These are phyloP conservation scores for Cladophialophora carrionii DNA, from an alignment of 2,329 filamentous ascomycete species.

Conservation along the genomic window DNA sequence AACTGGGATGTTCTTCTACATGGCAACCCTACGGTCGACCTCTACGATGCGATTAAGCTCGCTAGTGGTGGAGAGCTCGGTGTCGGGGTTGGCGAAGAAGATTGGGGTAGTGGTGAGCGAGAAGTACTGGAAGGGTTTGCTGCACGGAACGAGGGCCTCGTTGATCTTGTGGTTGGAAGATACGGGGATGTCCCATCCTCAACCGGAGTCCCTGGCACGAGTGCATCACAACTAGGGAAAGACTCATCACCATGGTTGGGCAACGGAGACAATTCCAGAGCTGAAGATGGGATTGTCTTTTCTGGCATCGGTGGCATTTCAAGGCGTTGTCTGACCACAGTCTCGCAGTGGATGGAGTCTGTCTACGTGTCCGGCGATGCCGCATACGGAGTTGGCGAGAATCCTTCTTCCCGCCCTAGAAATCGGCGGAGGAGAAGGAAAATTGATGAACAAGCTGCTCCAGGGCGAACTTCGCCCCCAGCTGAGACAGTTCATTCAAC, in stretches of 20 bases:
- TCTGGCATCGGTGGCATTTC: conserved; percentile 76
- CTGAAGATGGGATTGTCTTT: conserved; percentile 84
- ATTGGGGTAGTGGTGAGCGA: conserved; percentile 88
- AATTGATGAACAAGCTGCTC: conserved; percentile 37
- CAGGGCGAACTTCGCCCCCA: conserved; percentile 7
- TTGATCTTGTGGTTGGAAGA: conserved; percentile 84
- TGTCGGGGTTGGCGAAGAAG: conserved; percentile 92
- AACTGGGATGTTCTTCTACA: conserved; percentile 87
- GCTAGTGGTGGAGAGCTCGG: conserved; percentile 89
- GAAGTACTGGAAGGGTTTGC: conserved; percentile 92
- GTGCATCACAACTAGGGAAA: conserved; percentile 39
- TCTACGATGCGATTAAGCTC: conserved; percentile 83
- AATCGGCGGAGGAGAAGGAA: conserved; percentile 44
- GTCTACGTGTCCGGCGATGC: conserved; percentile 81
- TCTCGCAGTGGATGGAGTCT: conserved; percentile 86
- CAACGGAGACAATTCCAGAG: conserved; percentile 65
- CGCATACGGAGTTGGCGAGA: conserved; percentile 82
- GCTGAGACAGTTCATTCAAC: conserved; percentile 16
- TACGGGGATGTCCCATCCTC: conserved; percentile 66
- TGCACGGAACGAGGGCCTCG: conserved; percentile 75
- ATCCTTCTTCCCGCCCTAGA: conserved; percentile 68
- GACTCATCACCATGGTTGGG: conserved; percentile 70
- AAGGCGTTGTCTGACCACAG: conserved; percentile 68
- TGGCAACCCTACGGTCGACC: conserved; percentile 78
- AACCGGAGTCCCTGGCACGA: conserved; percentile 28